Conservation (phyloP, 2,329 filamentous ascomycete genomes). For the Scleromitrula shiraiana region DNA sequence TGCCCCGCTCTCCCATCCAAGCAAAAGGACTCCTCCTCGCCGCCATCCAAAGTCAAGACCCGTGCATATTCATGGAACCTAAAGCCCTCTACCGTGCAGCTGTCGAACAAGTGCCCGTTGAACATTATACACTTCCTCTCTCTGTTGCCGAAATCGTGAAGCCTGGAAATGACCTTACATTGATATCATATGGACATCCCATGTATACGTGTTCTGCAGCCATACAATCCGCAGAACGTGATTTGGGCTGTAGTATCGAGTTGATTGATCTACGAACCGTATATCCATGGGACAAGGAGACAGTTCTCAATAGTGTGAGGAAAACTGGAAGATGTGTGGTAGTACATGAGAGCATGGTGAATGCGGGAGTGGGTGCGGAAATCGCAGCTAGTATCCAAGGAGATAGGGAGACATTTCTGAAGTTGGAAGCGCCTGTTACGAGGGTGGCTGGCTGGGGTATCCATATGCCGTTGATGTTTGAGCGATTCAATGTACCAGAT, state of each 20-base stretch:
- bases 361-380: conserved; percentile 64
- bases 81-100: conserved; percentile 67
- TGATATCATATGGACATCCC: conserved; percentile 64
- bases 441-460: conserved; percentile 63
- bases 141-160: conserved; percentile 63
- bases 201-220: conserved; percentile 61
- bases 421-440: conserved; percentile 61
- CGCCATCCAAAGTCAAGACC: conserved; percentile 56
- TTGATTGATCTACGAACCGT: conserved; percentile 64
- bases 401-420: conserved; percentile 50
- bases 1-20: conserved; percentile 62
- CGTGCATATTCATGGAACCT: conserved; percentile 68
- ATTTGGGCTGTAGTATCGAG: conserved; percentile 58
- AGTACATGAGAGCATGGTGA: conserved; percentile 69
- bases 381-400: conserved; percentile 66
- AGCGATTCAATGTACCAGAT: conserved; percentile 60
- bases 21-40: conserved; percentile 62
- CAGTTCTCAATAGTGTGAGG: conserved; percentile 56
- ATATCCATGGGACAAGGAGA: conserved; percentile 65
- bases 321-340: conserved; percentile 64
- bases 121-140: conserved; percentile 57
- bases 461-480: conserved; percentile 58
- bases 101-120: conserved; percentile 64
- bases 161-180: conserved; percentile 56
- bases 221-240: conserved; percentile 58